Base-by-base conservation (phyloP, 352 stramenopile genomes). In the Pythium angustatum region DNA sequence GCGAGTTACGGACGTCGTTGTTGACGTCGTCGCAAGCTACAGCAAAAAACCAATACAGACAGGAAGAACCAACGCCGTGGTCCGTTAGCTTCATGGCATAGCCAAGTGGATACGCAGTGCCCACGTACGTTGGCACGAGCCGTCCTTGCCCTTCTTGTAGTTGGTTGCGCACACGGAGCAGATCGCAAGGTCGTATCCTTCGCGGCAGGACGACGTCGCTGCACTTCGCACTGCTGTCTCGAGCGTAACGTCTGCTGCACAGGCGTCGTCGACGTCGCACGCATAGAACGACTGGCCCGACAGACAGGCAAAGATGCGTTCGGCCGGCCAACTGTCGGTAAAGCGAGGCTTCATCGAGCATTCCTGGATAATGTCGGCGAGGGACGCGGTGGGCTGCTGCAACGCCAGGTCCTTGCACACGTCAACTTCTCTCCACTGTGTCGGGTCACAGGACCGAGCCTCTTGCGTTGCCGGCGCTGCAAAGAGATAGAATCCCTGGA, bases 261-360 rank as follows among this genome's bases (percentile, higher is more conserved):
- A 92, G 5, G 83, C 81, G 8, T 58, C 60, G 43, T 72, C 48
- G 1, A 90, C 79, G 38, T 91, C 81, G 58, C 83, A 93, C 19
- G 61, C 68, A 55, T 93, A 93, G 49, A 93, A 89, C 0, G 77
- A 55, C 48, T 78, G 72, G 4, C 62, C 58, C 1, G 83, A 80
- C 17, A 90, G 41, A 30, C 83, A 91, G 7, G 81, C 75, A 33
- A 90, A 93, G 10, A 87, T 36, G 3, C 83, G 76, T 12, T 85
- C 77, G 5, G 80, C 22, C 0, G 73, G 28, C 83, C 83, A 93
- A 48, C 84, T 81, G n/a, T 87, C 80, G 0, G 60, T 58, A 49
- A 90, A 90, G 1, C 63, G 55, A 5, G 40, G 56, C 33, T 62
- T 38, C 2, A 60, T 67, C 11, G 76, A 66, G 40, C 83, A 92